phyloP scores from a whole-genome alignment of 345 rosid genomes.

The Excoecaria cochinchinensis region DNA sequence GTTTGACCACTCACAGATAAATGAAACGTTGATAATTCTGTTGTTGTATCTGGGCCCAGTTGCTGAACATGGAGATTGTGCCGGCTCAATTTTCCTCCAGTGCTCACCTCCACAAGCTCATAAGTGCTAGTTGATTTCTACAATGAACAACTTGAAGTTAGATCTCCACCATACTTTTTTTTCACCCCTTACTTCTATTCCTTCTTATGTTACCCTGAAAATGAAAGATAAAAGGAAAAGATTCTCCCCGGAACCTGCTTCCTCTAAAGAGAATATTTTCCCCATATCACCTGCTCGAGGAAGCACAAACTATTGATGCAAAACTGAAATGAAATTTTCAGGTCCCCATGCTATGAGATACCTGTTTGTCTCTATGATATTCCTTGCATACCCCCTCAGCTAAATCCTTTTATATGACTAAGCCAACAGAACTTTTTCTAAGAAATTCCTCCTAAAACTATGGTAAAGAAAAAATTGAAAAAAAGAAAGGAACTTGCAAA shows the following conservation, averaged over 20 bases:
- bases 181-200: background rate
- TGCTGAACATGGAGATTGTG: slow-evolving; percentile 92
- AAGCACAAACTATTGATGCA: background rate
- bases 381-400: background rate
- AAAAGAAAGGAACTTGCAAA: background rate
- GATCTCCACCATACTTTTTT: background rate
- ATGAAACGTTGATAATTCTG: slow-evolving; percentile 77
- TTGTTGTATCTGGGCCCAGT: slow-evolving; percentile 79
- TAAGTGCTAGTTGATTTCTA: slow-evolving; percentile 75
- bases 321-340: background rate
- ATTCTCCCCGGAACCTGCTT: no score
- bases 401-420: background rate
- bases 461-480: background rate
- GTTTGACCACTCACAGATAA: slow-evolving; percentile 68
- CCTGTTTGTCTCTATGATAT: background rate
- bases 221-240: no score
- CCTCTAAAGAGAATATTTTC: background rate
- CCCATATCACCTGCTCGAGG: background rate
- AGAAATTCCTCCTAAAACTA: background rate
- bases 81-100: slow-evolving; percentile 88
- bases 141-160: slow-evolving; percentile 6
- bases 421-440: background rate
- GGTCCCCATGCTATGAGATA: background rate
- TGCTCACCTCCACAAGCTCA: slow-evolving; percentile 86
- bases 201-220: background rate